Evolutionary conservation across 2,329 filamentous ascomycete species (phyloP).

Genomic region (Fusarium acutatum): DNA sequence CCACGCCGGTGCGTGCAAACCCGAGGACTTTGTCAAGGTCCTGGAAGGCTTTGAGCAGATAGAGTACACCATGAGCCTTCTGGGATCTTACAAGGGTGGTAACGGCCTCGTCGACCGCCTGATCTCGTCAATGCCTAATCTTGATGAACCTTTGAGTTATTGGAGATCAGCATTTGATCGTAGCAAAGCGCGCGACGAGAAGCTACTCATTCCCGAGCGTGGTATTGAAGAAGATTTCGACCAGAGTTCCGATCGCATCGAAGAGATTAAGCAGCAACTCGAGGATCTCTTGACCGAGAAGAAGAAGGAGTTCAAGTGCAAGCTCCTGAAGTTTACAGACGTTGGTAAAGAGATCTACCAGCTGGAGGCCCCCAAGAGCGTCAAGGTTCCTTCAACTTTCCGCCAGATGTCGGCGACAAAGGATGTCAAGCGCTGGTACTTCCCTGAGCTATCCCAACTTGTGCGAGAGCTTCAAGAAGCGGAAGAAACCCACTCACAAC

Average conservation of each 20-base stretch:
- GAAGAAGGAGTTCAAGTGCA: slow-evolving; percentile 78
- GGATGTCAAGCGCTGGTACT: slow-evolving; percentile 93
- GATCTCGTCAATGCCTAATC: slow-evolving; percentile 84
- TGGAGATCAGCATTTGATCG: slow-evolving; percentile 96
- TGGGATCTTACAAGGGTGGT: slow-evolving; percentile 77
- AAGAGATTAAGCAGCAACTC: slow-evolving; percentile 78
- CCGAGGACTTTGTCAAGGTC: slow-evolving; percentile 92
- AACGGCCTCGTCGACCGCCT: slow-evolving; percentile 87
- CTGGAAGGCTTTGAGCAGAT: slow-evolving; percentile 98
- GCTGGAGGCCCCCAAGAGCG: slow-evolving; percentile 84
- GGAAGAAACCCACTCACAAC: slow-evolving; percentile 91
- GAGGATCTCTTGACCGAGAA: slow-evolving; percentile 75
- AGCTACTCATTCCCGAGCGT: slow-evolving; percentile 82
- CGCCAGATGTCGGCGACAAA: slow-evolving; percentile 96
- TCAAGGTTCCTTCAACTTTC: slow-evolving; percentile 90
- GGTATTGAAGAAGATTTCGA: slow-evolving; percentile 96
- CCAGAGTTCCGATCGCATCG: slow-evolving; percentile 77
- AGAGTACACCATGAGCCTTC: slow-evolving; percentile 87
- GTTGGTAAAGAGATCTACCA: slow-evolving; percentile 98
- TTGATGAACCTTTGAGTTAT: slow-evolving; percentile 76
- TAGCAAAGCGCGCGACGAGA: slow-evolving; percentile 77
- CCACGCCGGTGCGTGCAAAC: slow-evolving; percentile 88
- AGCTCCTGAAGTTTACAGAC: slow-evolving; percentile 77
- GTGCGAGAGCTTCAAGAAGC: slow-evolving; percentile 92
- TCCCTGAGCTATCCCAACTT: slow-evolving; percentile 79